Evolutionary conservation across 495 filamentous ascomycete species (phyloP).

Genomic region (Glarea lozoyensis): DNA sequence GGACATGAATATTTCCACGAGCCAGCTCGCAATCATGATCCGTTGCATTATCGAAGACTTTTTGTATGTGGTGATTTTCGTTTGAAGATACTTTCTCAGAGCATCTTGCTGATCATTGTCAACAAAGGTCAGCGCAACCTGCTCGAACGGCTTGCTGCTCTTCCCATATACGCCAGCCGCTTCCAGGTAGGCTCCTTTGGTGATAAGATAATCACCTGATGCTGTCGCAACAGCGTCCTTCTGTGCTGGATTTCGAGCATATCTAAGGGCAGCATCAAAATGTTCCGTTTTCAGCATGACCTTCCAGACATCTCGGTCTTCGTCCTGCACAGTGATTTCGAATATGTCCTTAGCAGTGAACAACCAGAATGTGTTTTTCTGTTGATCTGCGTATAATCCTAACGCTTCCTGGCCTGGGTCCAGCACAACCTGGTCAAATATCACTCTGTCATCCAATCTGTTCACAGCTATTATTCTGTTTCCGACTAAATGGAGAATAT

Average conservation of each 20-base stretch:
- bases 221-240: slow-evolving; percentile 84
- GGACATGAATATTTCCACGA: slow-evolving; percentile 93
- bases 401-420: slow-evolving; percentile 69
- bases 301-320: slow-evolving; percentile 90
- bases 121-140: slow-evolving; percentile 85
- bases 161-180: slow-evolving; percentile 86
- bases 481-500: slow-evolving; percentile 78
- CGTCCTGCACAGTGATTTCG: slow-evolving; percentile 82
- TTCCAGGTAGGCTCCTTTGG: slow-evolving; percentile 70
- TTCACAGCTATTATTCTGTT: slow-evolving; percentile 76
- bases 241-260: slow-evolving; percentile 62
- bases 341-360: slow-evolving; percentile 86
- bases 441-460: slow-evolving; percentile 69
- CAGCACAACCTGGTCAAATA: slow-evolving; percentile 81
- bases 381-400: slow-evolving; percentile 75
- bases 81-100: slow-evolving; percentile 77
- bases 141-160: slow-evolving; percentile 93
- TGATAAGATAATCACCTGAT: slow-evolving; percentile 77
- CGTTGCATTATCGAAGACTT: slow-evolving; percentile 84
- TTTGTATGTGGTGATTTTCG: slow-evolving; percentile 74
- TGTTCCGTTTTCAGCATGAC: slow-evolving; percentile 76
- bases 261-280: slow-evolving; percentile 78
- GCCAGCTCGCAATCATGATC: slow-evolving; percentile 90
- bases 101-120: slow-evolving; percentile 87
- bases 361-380: slow-evolving; percentile 94